These are phyloP conservation scores for Lentinula sp. DNA, from an alignment of 768 basidiomycete species.

Conservation along the genomic window DNA sequence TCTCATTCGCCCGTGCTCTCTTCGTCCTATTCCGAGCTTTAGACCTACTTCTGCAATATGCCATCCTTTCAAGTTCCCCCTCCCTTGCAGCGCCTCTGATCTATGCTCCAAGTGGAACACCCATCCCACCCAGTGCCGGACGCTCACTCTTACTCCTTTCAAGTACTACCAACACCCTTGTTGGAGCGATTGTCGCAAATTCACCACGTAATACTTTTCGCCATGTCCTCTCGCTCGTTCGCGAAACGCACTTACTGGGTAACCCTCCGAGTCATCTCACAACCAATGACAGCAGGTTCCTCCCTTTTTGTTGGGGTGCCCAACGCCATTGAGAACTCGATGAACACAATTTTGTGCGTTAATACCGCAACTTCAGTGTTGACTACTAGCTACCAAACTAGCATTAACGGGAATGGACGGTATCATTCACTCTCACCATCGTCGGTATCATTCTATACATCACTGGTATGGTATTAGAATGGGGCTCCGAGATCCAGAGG, in stretches of 20 bases:
- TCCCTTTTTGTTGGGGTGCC: background rate
- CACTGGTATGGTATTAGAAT: background rate
- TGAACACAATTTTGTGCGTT: background rate
- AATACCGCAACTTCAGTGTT: background rate
- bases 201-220: background rate
- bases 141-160: background rate
- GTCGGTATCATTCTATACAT: background rate
- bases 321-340: background rate
- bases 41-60: slow-evolving; percentile 1
- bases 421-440: background rate
- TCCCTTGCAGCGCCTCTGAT: background rate
- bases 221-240: background rate
- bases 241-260: background rate
- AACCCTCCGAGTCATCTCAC: background rate
- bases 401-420: background rate
- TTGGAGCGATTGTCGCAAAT: background rate
- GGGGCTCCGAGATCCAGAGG: slow-evolving; percentile 2
- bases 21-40: background rate
- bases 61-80: background rate
- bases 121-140: background rate
- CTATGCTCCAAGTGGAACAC: background rate
- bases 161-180: background rate
- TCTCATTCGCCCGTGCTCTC: background rate
- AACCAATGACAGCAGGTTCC: background rate
- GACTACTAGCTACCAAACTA: background rate